These are phyloP conservation scores for Ampelomyces quisqualis DNA, from an alignment of 2,329 filamentous ascomycete species.

Conservation along the genomic window DNA sequence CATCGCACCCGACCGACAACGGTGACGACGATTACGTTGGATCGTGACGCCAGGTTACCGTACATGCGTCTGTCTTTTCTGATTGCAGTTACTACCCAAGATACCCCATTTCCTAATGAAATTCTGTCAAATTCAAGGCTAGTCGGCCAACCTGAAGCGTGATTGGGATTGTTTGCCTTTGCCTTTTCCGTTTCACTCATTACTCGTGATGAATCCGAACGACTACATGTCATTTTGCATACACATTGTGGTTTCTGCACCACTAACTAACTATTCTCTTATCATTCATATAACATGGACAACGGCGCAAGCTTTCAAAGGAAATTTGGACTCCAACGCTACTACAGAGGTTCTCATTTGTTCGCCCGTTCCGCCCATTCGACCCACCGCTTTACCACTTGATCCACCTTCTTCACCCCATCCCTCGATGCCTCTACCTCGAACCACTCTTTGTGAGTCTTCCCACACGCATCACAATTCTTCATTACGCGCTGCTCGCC, in stretches of 20 bases:
- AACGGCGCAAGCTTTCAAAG: too few relatives aligned
- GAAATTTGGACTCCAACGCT: too few relatives aligned
- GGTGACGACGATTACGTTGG: too few relatives aligned
- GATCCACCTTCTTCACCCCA: conserved; percentile 68
- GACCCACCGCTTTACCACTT: conserved; percentile 80
- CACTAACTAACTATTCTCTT: too few relatives aligned
- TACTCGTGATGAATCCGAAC: too few relatives aligned
- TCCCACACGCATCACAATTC: conserved; percentile 75
- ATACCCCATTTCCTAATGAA: conserved; percentile 32
- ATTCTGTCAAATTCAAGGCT: too few relatives aligned
- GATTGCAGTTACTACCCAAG: conserved; percentile 28
- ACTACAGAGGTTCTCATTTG: too few relatives aligned
- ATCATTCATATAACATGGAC: too few relatives aligned
- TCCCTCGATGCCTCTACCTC: conserved; percentile 74
- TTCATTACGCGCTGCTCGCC: conserved; percentile 58
- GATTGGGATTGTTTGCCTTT: too few relatives aligned
- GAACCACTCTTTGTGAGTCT: conserved; percentile 93
- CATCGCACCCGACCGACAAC: conserved; percentile 5
- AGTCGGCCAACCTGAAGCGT: too few relatives aligned
- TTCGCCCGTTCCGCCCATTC: conserved; percentile 67
- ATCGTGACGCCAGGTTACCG: neutral
- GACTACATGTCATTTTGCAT: neutral
- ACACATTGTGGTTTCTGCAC: neutral
- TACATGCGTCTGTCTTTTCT: conserved; percentile 10
- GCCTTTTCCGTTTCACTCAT: too few relatives aligned